phyloP scores from a whole-genome alignment of 129 eudicot species.

The Flaveria bidentis region DNA sequence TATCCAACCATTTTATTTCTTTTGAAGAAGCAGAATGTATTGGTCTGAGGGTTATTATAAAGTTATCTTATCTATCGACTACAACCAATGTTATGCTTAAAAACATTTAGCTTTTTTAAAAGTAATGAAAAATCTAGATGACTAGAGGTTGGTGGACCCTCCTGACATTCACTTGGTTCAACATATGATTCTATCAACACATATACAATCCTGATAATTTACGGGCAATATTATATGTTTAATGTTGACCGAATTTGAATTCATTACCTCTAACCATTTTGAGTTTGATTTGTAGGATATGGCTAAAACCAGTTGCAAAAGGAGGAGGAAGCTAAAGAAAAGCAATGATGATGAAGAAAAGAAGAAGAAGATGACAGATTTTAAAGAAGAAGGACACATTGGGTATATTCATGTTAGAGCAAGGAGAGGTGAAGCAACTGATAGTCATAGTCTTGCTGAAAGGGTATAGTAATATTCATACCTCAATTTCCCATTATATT shows the following conservation, averaged over 20 bases:
- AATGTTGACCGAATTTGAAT: background rate
- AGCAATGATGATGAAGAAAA: constrained; percentile 25
- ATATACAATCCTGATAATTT: no score
- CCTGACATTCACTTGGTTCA: no score
- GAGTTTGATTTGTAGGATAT: background rate
- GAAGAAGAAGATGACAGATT: background rate
- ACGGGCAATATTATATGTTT: no score
- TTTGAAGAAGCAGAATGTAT: background rate
- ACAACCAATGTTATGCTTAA: no score
- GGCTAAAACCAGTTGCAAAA: constrained; percentile 30
- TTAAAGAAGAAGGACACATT: constrained; percentile 39
- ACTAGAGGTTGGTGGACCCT: no score
- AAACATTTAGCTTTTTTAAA: no score
- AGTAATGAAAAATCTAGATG: no score
- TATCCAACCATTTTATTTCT: background rate
- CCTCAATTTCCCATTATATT: constrained; percentile 15
- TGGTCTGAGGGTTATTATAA: no score
- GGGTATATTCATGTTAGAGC: constrained; percentile 88
- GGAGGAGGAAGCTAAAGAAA: constrained; percentile 41
- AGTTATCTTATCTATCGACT: no score
- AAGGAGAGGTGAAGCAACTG: constrained; percentile 91
- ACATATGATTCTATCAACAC: no score
- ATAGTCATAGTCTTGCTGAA: constrained; percentile 90
- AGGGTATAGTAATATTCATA: constrained; percentile 45
- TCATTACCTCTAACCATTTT: background rate